Conservation (phyloP, 169 alveolate species). For the Condylostoma magnum region DNA sequence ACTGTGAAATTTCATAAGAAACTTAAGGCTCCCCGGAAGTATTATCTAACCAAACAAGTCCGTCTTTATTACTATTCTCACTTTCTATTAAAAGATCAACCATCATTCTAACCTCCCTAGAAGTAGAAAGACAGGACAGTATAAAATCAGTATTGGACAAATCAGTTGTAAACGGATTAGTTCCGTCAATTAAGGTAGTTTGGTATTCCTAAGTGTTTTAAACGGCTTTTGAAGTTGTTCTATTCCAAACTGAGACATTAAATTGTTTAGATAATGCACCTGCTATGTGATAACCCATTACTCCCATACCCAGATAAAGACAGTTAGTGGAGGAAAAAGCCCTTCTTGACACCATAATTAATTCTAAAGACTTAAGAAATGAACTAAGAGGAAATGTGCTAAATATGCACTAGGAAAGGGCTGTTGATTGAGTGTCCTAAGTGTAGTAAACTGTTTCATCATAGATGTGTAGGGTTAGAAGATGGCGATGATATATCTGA, state of each 20-base stretch:
- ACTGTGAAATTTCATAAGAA: neutral
- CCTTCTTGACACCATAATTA: neutral
- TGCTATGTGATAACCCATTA: slow-evolving; percentile 30
- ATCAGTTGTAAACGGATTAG: slow-evolving; percentile 24
- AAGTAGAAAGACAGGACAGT: slow-evolving; percentile 23
- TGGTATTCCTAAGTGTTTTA: neutral
- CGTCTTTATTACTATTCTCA: neutral
- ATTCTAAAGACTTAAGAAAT: neutral
- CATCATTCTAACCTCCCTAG: neutral
- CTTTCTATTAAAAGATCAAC: slow-evolving; percentile 5
- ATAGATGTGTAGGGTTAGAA: no score
- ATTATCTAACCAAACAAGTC: slow-evolving; percentile 9
- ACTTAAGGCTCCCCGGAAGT: slow-evolving; percentile 23
- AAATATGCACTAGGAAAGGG: no score
- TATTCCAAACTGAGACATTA: slow-evolving; percentile 25
- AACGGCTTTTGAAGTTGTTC: slow-evolving; percentile 9
- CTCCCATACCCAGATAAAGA: slow-evolving; percentile 21
- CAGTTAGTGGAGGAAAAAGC: neutral
- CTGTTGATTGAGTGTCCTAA: no score
- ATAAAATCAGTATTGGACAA: slow-evolving; percentile 13
- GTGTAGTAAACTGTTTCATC: no score
- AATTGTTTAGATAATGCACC: neutral
- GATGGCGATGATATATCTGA: no score
- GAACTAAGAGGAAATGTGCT: no score
- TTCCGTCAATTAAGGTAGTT: slow-evolving; percentile 9